These are phyloP conservation scores for Obelidium mucronatum DNA, from an alignment of 192 early-diverging fungal genomes.

Conservation along the genomic window DNA sequence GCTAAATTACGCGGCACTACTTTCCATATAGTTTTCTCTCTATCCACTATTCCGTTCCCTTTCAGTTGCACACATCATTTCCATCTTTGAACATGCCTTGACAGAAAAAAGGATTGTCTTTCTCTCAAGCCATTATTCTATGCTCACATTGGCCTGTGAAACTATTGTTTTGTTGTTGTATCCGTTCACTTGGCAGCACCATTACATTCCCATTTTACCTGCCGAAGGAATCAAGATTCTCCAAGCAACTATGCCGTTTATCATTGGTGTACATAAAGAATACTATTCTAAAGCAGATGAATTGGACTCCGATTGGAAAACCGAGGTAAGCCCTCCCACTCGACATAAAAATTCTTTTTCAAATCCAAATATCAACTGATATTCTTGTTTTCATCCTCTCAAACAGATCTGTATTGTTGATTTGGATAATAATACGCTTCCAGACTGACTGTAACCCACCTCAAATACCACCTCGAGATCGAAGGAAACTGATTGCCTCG, in stretches of 20 bases:
- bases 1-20: too few relatives aligned
- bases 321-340: constrained; percentile 67
- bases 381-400: neutral
- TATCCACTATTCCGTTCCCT: constrained; percentile 77
- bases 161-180: constrained; percentile 69
- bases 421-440: constrained; percentile 72
- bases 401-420: constrained; percentile 63
- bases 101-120: constrained; percentile 78
- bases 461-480: constrained; percentile 64
- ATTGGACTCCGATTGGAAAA: constrained; percentile 60
- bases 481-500: constrained; percentile 68
- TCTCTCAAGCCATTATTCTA: constrained; percentile 68
- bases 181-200: constrained; percentile 80
- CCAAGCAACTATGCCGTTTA: constrained; percentile 81
- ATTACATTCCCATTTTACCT: constrained; percentile 79
- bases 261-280: constrained; percentile 73
- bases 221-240: constrained; percentile 65
- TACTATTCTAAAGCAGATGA: constrained; percentile 52
- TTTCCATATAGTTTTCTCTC: constrained; percentile 82
- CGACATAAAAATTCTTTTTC: neutral
- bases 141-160: constrained; percentile 75
- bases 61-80: constrained; percentile 68
- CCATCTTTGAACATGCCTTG: constrained; percentile 75
- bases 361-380: neutral
- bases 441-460: constrained; percentile 41